These are phyloP conservation scores for Thalia dealbata DNA, from an alignment of 176 grass and related monocot genomes.

Conservation along the genomic window DNA sequence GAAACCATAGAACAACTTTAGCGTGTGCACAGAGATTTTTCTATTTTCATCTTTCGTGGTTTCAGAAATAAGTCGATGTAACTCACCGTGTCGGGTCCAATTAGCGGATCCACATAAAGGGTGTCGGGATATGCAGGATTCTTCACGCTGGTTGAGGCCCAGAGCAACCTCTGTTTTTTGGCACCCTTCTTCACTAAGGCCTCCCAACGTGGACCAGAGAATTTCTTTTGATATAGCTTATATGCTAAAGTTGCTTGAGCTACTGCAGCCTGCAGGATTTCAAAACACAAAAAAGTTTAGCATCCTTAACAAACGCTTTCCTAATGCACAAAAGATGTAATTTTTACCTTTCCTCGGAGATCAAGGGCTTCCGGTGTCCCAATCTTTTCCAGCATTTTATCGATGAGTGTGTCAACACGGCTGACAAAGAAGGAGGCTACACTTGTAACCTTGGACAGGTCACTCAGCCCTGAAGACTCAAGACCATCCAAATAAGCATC, in stretches of 20 bases:
- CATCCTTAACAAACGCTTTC: background rate
- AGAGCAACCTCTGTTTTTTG: conserved; percentile 91
- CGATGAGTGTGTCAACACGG: conserved; percentile 76
- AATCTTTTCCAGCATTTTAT: conserved; percentile 95
- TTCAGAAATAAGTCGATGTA: background rate
- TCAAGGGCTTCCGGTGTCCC: conserved; percentile 90
- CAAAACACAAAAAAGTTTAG: conserved; percentile 5
- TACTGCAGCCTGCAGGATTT: conserved; percentile 62
- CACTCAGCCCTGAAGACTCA: conserved; percentile 77
- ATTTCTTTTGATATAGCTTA: conserved; percentile 92
- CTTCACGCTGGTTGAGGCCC: conserved; percentile 96
- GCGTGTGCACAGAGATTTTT: no score
- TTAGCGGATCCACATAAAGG: conserved; percentile 92
- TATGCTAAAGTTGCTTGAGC: conserved; percentile 91
- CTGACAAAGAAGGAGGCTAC: conserved; percentile 98
- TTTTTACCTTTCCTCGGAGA: conserved; percentile 74
- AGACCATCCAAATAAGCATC: conserved; percentile 95
- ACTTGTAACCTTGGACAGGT: conserved; percentile 88
- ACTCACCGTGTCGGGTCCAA: conserved; percentile 90
- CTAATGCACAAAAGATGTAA: background rate
- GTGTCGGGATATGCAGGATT: conserved; percentile 93
- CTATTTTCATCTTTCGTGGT: no score
- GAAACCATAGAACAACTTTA: conserved; percentile 23
- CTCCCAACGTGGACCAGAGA: conserved; percentile 96
- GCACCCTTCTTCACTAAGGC: conserved; percentile 97